A percentile compares a stretch with the other conserved stretches of the same genome.
These are phyloP conservation scores for Tritrichomonas foetus DNA, from an alignment of 208 protist species.

Conservation along the genomic window DNA sequence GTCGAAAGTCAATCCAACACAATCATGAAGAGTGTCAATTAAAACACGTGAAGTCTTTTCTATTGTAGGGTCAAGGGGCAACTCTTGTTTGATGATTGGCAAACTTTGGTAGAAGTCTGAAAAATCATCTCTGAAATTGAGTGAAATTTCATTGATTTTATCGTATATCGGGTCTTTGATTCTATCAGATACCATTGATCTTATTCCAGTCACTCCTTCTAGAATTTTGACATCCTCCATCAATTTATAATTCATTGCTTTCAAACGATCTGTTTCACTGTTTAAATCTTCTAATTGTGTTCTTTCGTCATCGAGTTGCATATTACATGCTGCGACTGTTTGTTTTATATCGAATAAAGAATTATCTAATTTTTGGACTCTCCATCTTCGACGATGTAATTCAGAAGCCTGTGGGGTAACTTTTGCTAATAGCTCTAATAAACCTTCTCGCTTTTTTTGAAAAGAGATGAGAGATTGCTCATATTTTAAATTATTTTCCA, in stretches of 20 bases:
- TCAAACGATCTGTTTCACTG: neutral
- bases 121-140: neutral
- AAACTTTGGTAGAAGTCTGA: neutral
- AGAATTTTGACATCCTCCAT: neutral
- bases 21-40: constrained; percentile 19
- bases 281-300: neutral
- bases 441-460: neutral
- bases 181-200: neutral
- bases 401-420: neutral
- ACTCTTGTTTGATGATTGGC: neutral
- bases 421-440: neutral
- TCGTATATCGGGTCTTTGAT: neutral
- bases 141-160: neutral
- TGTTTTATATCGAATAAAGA: neutral
- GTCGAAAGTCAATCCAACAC: neutral
- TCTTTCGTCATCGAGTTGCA: neutral
- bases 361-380: constrained; percentile 35
- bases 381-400: neutral
- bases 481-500: no score
- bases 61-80: neutral
- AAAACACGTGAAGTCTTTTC: neutral
- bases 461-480: no score
- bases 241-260: neutral
- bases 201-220: constrained; percentile 24
- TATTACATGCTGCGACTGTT: neutral